Evolutionary conservation across 108 stramenopile genomes (phyloP), one percentile per base, ranked within the genome.

Genomic region (Fragilariopsis cylindrus): DNA sequence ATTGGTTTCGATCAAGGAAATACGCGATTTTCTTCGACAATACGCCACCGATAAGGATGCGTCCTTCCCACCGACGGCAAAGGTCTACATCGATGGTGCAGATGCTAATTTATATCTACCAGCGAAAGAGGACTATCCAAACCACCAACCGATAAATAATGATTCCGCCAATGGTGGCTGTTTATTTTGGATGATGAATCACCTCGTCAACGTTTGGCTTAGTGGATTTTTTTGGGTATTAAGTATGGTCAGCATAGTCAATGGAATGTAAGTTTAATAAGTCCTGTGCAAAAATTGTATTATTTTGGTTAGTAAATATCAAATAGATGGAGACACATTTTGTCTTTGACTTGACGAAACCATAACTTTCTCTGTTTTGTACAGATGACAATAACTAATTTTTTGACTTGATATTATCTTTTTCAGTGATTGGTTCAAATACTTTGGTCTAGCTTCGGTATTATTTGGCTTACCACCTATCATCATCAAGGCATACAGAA

Each of bases 401-500:
- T 30, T 30, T 30, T 30, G 30, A 30, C 30, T 30, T 30, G 30
- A 30, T 18, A 1, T 78, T 3, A 48, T 43, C 74, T 64, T 40
- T 48, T 41, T 13, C 72, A 81, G 75, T 70, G 82, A 81, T 19
- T 75, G 78, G 41, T 82, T 95, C 46, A 74, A 92, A 71, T 92
- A 92, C 60, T 83, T 82, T 48, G 95, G 91, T 42, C 76, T 92
- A 8, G 67, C 80, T 4, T 84, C 92, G 8, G 88, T 96, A 4
- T 11, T 89, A 3, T 91, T 90, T 74, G 95, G 95, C 42, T 75
- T 96, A 65, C 91, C 91, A 5, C 89, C 92, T 8, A 83, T 93
- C 67, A 77, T 80, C 16, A 52, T 71, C 43, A 96, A 96, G 78
- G 91, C 91, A 8, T 92, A 73, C 71, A 77, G 81, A 74, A 96